A percentile compares a stretch with the other conserved stretches of the same genome.
Conservation (phyloP, 78 protist species). For the Andalucia godoyi region DNA sequence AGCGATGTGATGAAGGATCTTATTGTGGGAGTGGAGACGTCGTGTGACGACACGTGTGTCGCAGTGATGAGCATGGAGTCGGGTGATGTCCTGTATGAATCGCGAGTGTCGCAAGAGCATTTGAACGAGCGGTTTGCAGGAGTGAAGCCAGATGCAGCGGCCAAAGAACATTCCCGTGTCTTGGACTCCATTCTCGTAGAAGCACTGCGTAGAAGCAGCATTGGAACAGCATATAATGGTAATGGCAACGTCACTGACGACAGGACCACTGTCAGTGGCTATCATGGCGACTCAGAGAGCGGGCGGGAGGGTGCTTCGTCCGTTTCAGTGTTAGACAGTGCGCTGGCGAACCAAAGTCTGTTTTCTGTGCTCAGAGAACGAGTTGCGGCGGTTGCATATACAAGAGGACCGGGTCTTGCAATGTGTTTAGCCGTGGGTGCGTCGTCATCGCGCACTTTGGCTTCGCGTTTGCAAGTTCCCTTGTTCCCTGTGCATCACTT, state of each 20-base stretch:
- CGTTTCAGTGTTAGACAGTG: constrained; percentile 3
- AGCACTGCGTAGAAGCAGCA: too few species aligned
- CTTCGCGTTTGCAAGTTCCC: background rate
- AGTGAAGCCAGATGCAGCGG: constrained; percentile 38
- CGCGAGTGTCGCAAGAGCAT: constrained; percentile 23
- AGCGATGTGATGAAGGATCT: too few species aligned
- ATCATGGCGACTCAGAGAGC: background rate
- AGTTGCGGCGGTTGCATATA: constrained; percentile 51
- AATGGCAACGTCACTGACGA: too few species aligned
- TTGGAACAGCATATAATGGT: too few species aligned
- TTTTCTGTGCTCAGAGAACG: background rate
- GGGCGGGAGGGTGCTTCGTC: background rate
- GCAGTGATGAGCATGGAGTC: constrained; percentile 27
- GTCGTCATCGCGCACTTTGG: constrained; percentile 1
- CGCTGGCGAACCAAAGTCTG: constrained; percentile 2
- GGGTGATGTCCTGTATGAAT: constrained; percentile 17
- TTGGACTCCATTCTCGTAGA: background rate
- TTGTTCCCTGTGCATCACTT: constrained; percentile 48
- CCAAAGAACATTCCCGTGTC: constrained; percentile 9
- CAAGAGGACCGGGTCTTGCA: constrained; percentile 54
- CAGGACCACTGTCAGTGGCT: too few species aligned
- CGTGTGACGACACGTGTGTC: constrained; percentile 63
- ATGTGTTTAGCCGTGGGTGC: constrained; percentile 37
- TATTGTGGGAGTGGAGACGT: constrained; percentile 55
- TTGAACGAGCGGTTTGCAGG: constrained; percentile 34